Percentiles rank a stretch among this genome's conserved stretches.
These are phyloP conservation scores for Pholiota molesta DNA, from an alignment of 768 basidiomycete genomes.

Conservation along the genomic window DNA sequence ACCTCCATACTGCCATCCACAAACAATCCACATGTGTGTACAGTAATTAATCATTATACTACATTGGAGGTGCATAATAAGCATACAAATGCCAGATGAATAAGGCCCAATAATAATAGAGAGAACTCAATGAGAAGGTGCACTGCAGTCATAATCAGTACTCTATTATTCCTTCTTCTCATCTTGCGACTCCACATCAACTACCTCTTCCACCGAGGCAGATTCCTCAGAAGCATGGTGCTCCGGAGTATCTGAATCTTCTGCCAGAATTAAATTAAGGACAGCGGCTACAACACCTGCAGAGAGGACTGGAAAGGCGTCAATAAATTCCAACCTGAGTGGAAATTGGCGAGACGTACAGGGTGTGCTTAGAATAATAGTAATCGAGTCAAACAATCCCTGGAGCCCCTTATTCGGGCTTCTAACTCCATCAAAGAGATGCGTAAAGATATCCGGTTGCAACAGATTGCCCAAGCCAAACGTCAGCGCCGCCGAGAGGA, in stretches of 20 bases:
- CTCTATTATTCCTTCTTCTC: constrained; percentile 11
- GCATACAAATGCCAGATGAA: too few species aligned
- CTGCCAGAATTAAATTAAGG: constrained; percentile 61
- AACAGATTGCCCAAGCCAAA: constrained; percentile 77
- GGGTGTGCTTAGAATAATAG: constrained; percentile 79
- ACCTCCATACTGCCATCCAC: too few species aligned
- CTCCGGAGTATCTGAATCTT: constrained; percentile 30
- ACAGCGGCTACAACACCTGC: constrained; percentile 60
- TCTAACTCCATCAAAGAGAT: constrained; percentile 67
- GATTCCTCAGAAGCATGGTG: constrained; percentile 16
- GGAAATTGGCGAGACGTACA: constrained; percentile 49
- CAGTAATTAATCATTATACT: too few species aligned
- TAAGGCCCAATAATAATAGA: too few species aligned
- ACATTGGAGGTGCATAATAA: too few species aligned
- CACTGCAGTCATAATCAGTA: too few species aligned
- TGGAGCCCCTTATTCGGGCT: constrained; percentile 56
- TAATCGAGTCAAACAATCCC: constrained; percentile 77
- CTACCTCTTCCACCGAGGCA: constrained; percentile 23
- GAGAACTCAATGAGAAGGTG: background rate
- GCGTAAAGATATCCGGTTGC: constrained; percentile 63
- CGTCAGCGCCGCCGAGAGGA: constrained; percentile 68
- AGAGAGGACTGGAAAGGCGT: constrained; percentile 22
- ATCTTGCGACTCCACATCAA: constrained; percentile 33
- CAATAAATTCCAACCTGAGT: background rate
- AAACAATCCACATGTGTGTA: too few species aligned